These are phyloP conservation scores for Mycena indigotica DNA, from an alignment of 768 basidiomycete genomes.

Conservation along the genomic window DNA sequence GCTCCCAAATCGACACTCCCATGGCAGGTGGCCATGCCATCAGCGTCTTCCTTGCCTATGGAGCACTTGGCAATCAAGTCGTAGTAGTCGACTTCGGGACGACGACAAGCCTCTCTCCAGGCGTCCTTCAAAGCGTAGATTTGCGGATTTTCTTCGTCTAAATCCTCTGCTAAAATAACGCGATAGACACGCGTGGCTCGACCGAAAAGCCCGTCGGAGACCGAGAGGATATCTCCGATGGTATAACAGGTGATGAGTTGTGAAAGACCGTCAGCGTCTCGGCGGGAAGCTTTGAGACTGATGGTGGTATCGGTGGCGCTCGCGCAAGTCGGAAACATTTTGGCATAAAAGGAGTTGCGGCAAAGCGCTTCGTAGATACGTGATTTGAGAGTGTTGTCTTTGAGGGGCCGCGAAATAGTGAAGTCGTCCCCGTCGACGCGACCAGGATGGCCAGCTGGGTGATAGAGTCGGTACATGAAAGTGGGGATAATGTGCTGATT, in stretches of 20 bases:
- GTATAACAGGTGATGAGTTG: no score
- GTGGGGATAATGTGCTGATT: neutral
- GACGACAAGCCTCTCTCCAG: slow-evolving; percentile 8
- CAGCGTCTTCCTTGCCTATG: no score
- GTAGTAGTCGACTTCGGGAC: slow-evolving; percentile 15
- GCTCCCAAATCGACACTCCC: slow-evolving; percentile 7
- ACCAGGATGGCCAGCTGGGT: neutral
- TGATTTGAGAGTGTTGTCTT: neutral
- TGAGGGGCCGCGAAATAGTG: neutral
- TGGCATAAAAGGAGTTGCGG: neutral
- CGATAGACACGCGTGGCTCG: neutral
- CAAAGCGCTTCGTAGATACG: neutral
- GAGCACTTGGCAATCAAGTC: slow-evolving; percentile 1
- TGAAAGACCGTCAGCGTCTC: neutral
- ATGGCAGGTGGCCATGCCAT: slow-evolving; percentile 7
- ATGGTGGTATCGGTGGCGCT: neutral
- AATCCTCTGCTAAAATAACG: neutral
- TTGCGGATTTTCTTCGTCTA: neutral
- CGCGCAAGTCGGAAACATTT: neutral
- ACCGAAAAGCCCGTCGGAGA: neutral
- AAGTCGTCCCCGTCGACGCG: neutral
- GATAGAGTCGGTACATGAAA: neutral
- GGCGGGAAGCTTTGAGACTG: neutral
- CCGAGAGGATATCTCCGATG: neutral
- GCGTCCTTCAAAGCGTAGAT: slow-evolving; percentile 10